Evolutionary conservation across 2,329 filamentous ascomycete genomes (phyloP), one percentile per base, ranked within the genome.

Genomic region (Davidsoniella australis): DNA sequence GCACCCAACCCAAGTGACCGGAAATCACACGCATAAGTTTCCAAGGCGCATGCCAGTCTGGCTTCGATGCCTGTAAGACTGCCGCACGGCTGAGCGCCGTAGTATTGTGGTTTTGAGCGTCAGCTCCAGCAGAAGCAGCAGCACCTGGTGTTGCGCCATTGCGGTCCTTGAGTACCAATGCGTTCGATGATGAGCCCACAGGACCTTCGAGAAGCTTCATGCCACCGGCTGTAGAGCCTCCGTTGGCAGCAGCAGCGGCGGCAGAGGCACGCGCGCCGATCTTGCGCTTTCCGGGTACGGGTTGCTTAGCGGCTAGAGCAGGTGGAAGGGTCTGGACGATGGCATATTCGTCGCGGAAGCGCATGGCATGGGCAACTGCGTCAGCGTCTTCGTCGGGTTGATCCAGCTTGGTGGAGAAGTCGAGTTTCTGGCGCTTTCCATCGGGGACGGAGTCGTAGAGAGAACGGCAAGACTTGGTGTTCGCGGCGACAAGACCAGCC

Each of bases 21-120:
- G 87, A 94, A 56, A 98, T 94, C 54, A 98, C 93, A 54, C 91
- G 78, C 82, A 94, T 93, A 53, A 96, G 72, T 73, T 95, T 96
- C 91, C 93, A 98, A 10, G 93, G 93, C 54, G 88, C 78, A 63
- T 98, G 91, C 91, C 91, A 98, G 52, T 95, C 82, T 1, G 93
- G 93, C 62, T 81, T 86, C 51, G 79, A 71, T 56, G 64, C 63
- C 53, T 64, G 59, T 38, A 63, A 54, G 10, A 56, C 50, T 14
- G 60, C 54, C 4, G 55, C 45, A 6, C 60, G 50, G 46, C 58
- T 63, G 58, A 60, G 62, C 16, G 41, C 39, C 10, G 49, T 51
- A 4, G 52, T 51, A 40, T 51, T 51, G 17, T 48, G 20, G 20
- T 50, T 53, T 7, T 47, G 49, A 2, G 45, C 41, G 40, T 54